Conservation (phyloP, 805 yeast genomes). For the Starmerella kuoi region DNA sequence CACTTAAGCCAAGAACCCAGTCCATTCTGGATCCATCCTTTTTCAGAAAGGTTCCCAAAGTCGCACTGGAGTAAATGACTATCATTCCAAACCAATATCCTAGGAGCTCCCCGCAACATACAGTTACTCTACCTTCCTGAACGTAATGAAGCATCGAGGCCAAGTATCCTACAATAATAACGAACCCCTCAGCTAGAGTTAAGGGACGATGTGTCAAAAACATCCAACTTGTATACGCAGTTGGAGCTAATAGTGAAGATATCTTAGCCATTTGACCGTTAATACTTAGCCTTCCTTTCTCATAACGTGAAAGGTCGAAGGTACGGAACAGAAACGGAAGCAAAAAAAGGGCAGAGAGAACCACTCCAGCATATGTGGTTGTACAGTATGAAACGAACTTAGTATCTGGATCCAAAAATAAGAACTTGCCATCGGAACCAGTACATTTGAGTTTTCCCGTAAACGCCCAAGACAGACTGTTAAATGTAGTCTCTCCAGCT, state of each 20-base stretch:
- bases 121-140: constrained; percentile 24
- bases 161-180: constrained; percentile 7
- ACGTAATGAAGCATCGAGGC: constrained; percentile 14
- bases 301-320: constrained; percentile 12
- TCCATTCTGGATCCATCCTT: neutral
- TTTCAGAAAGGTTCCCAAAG: constrained; percentile 16
- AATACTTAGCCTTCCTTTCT: constrained; percentile 12
- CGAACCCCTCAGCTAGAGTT: constrained; percentile 9
- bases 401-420: constrained; percentile 19
- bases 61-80: constrained; percentile 11
- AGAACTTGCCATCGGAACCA: constrained; percentile 7
- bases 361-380: constrained; percentile 13
- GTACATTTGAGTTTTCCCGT: constrained; percentile 10
- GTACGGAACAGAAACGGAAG: constrained; percentile 15
- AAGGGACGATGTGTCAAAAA: constrained; percentile 6
- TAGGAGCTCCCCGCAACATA: constrained; percentile 19
- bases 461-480: constrained; percentile 2
- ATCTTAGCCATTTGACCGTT: constrained; percentile 18
- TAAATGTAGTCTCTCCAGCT: constrained; percentile 3
- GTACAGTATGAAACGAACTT: constrained; percentile 21
- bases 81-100: constrained; percentile 21
- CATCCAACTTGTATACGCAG: constrained; percentile 10
- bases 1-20: neutral
- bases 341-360: constrained; percentile 6
- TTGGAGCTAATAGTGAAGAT: constrained; percentile 12